These are phyloP conservation scores for Erysimum cheiranthoides DNA, from an alignment of 345 rosid species.

Conservation along the genomic window DNA sequence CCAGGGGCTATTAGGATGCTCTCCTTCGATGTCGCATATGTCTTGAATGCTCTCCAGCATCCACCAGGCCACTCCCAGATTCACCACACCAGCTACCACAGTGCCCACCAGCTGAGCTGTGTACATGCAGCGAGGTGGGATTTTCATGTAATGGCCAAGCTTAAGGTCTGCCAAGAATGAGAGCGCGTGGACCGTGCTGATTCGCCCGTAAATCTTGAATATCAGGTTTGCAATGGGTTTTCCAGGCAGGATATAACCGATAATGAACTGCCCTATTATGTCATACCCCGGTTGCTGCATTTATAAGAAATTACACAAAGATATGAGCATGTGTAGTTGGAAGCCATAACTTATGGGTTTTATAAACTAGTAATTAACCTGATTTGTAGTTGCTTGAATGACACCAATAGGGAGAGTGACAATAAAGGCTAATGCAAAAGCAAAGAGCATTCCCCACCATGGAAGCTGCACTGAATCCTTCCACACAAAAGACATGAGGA, in stretches of 20 bases:
- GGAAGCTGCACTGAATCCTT: constrained; percentile 78
- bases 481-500: constrained; percentile 82
- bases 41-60: constrained; percentile 88
- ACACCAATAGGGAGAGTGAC: constrained; percentile 98
- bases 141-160: constrained; percentile 99
- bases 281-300: constrained; percentile 99
- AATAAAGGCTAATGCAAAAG: constrained; percentile 81
- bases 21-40: constrained; percentile 76
- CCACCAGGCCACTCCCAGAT: constrained; percentile 99
- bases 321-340: constrained; percentile 16
- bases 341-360: background rate
- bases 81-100: constrained; percentile 72
- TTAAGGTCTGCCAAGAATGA: constrained; percentile 98
- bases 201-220: constrained; percentile 96
- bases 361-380: constrained; percentile 50
- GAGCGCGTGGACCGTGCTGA: constrained; percentile 94
- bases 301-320: background rate
- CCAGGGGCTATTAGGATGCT: constrained; percentile 94
- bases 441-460: constrained; percentile 98
- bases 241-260: constrained; percentile 90
- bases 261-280: constrained; percentile 95
- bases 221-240: constrained; percentile 93
- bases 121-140: constrained; percentile 98
- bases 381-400: constrained; percentile 99
- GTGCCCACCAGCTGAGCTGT: constrained; percentile 96